Evolutionary conservation across 2,329 filamentous ascomycete genomes (phyloP), one percentile per base, ranked within the genome.

Genomic region (Dactylellina sp.): DNA sequence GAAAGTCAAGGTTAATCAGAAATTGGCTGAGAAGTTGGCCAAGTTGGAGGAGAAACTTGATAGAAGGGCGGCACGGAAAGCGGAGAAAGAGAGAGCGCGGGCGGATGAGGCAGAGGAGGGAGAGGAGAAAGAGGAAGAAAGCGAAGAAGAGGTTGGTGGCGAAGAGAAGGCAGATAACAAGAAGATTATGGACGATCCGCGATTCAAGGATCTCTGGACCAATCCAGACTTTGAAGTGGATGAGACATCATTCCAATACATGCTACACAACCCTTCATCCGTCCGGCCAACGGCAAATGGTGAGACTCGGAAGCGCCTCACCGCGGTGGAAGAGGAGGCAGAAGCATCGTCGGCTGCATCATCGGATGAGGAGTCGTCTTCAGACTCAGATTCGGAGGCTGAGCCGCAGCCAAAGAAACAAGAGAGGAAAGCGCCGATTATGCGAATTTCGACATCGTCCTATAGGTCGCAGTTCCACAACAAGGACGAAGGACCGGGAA

Each of bases 151-250:
- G 75, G 89, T 25, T 9, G 49, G 11, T 37, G 39, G 22, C 14
- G 35, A 28, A 14, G 77, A 61, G 75, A 57, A 76, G 68, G 78
- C 74, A 61, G 80, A 80, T 49, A 84, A 85, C 76, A 88, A 86
- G 75, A 65, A 65, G 6, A 65, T 66, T 20, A 82, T 96, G 37
- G 87, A 99, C 61, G 95, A 99, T 81, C 86, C 89, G 56, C 93
- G 95, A 84, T 98, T 99, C 86, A 86, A 86, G 77, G 88, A 89
- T 77, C 83, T 99, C 75, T 99, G 98, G 83, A 89, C 97, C 80
- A 92, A 98, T 80, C 90, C 93, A 78, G 93, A 96, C 66, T 98
- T 97, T 81, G 87, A 87, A 78, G 91, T 99, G 71, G 94, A 99
- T 81, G 95, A 99, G 82, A 89, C 84, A 40, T 96, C 90, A 76